Evolutionary conservation across 192 early-diverging fungal species (phyloP), one percentile per base, ranked within the genome.

Genomic region (Backusella morwellensis): DNA sequence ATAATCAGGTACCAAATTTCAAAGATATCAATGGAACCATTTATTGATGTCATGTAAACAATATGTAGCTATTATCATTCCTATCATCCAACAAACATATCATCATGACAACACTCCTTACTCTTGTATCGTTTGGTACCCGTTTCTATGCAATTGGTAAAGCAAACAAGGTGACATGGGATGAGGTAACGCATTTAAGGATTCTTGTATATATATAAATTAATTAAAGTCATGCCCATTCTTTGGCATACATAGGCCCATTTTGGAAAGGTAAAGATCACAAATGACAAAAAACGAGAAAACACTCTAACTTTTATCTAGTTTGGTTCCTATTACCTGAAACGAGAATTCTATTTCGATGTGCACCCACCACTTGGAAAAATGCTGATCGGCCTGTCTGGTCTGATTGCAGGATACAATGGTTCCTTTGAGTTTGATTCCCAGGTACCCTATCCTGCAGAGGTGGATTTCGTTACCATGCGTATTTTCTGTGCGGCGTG

Each of bases 341-440:
- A 98, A 70, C 82, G 88, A 29, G 93, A 93, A 52, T 99, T 98
- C 78, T 99, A 98, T 78, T 96, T 96, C 80, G 98, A 99, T 85
- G 97, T 99, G 0, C 98, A 99, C 79, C 98, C 98, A 36, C 97
- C 98, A 6, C 84, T 98, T 75, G 97, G 97, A 59, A 99, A 98
- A 86, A 98, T 98, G 89, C 85, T 99, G 34, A 89, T 97, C 23
- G 97, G 92, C 1, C 81, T 98, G 12, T 89, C 96, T 6, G 98
- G 94, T 56, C 68, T 89, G 0, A 66, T 98, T 21, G 93, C 90
- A 7, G 93, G 95, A 0, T 98, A 93, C 78, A 89, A 98, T 83
- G 97, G 97, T 1, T 83, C 86, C 2, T 98, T 97, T 77, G 86
- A 85, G 3, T 99, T 98, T 77, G 90, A 92, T 15, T 95, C 94